phyloP scores from a whole-genome alignment of 148 eudicot species.

The Salicornia ramosissima region DNA sequence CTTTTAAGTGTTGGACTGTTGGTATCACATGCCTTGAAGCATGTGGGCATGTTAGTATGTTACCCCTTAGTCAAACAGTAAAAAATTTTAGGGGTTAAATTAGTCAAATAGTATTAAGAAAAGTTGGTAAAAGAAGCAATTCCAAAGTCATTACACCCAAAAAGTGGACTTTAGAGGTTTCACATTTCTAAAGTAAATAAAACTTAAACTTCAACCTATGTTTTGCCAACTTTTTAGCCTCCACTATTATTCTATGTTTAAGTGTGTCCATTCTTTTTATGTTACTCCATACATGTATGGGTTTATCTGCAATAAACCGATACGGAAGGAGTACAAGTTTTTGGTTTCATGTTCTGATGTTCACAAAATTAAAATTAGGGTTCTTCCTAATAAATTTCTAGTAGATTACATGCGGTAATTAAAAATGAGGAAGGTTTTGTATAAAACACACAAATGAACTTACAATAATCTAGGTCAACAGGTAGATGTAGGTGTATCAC shows the following conservation, averaged over 20 bases:
- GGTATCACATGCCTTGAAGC: conserved; percentile 14
- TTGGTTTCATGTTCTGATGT: not conserved
- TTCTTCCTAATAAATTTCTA: not conserved
- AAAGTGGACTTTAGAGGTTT: conserved; percentile 12
- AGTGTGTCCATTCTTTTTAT: conserved; percentile 1
- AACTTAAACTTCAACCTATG: not conserved
- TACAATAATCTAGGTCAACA: too few species aligned
- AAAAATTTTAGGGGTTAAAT: not conserved
- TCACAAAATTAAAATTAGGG: not conserved
- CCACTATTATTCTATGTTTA: not conserved
- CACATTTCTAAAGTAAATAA: conserved; percentile 14
- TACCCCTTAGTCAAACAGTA: conserved; percentile 21
- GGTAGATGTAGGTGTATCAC: too few species aligned
- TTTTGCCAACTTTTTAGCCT: not conserved
- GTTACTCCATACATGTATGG: too few species aligned
- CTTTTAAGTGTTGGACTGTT: not conserved
- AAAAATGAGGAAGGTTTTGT: too few species aligned
- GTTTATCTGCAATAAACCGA: too few species aligned
- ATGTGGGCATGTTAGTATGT: conserved; percentile 18
- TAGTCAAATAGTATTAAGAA: not conserved
- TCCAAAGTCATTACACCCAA: conserved; percentile 6
- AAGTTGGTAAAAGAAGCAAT: not conserved
- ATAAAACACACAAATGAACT: too few species aligned
- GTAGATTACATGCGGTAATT: too few species aligned
- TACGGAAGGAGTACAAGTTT: too few species aligned